Evolutionary conservation across 2,329 filamentous ascomycete species (phyloP).

Genomic region (Fusarium sp.): DNA sequence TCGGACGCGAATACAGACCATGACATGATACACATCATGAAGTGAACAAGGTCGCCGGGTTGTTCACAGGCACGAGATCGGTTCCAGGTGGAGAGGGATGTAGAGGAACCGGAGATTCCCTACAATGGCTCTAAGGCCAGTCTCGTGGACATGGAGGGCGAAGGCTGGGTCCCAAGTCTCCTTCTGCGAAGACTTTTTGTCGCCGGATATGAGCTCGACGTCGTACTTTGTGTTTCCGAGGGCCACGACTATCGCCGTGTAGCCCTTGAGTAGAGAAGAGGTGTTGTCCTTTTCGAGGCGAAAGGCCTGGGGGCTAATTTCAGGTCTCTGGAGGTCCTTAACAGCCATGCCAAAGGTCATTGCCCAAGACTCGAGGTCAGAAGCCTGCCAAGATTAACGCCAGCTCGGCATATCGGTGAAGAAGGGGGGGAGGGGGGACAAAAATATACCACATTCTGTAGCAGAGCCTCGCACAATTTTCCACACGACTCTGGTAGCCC

Average conservation of each 20-base stretch:
- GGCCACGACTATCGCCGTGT: conserved; percentile 40
- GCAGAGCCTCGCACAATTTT: conserved; percentile 35
- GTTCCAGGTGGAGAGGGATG: conserved; percentile 40
- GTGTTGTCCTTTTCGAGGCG: conserved; percentile 42
- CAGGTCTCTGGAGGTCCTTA: conserved; percentile 37
- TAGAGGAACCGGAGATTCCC: conserved; percentile 42
- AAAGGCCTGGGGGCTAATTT: conserved; percentile 41
- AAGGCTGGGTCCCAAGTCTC: conserved; percentile 38
- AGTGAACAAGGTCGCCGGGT: conserved; percentile 20
- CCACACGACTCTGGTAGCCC: conserved; percentile 40
- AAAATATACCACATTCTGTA: conserved; percentile 38
- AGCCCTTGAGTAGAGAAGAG: conserved; percentile 40
- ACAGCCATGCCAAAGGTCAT: conserved; percentile 37
- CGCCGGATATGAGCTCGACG: conserved; percentile 38
- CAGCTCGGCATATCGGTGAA: not conserved
- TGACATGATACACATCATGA: conserved; percentile 44
- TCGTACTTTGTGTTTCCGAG: conserved; percentile 41
- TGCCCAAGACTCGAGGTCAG: conserved; percentile 39
- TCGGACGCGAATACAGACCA: conserved; percentile 34
- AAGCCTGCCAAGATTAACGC: conserved; percentile 27
- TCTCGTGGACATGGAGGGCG: conserved; percentile 40
- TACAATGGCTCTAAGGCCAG: conserved; percentile 38
- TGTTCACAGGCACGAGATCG: conserved; percentile 23
- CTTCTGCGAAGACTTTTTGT: conserved; percentile 33
- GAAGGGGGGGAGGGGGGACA: not conserved